Conservation (phyloP, 169 alveolate species). For the Plasmodium relictum region DNA sequence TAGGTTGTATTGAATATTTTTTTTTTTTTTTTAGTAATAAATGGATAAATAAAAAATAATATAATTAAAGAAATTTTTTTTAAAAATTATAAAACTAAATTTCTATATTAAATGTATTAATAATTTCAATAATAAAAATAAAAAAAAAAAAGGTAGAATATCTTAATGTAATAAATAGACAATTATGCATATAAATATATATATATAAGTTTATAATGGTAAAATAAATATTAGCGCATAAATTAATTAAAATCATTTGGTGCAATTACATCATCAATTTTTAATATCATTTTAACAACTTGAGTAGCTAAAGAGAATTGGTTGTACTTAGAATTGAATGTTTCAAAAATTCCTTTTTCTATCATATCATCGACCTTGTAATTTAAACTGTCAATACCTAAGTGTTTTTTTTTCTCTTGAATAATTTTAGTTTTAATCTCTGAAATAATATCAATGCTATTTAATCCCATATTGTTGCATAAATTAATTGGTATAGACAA, state of each 20-base stretch:
- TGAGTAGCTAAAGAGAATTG: constrained; percentile 98
- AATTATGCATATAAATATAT: constrained; percentile 1
- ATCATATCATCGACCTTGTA: constrained; percentile 92
- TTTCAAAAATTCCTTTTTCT: constrained; percentile 94
- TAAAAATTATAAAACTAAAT: no score
- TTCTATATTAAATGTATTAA: no score
- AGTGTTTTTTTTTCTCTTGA: constrained; percentile 88
- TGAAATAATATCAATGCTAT: constrained; percentile 95
- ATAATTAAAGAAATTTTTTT: no score
- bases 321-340: constrained; percentile 94
- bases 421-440: constrained; percentile 92
- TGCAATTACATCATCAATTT: constrained; percentile 97
- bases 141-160: no score
- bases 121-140: no score
- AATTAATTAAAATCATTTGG: constrained; percentile 69
- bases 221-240: neutral
- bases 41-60: no score
- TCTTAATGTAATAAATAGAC: neutral
- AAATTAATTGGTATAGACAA: constrained; percentile 96
- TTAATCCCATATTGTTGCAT: constrained; percentile 97
- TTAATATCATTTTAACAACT: constrained; percentile 99
- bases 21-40: no score
- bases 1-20: no score
- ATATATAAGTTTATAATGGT: constrained; percentile 6
- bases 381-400: constrained; percentile 95